A percentile compares a stretch with the other conserved stretches of the same genome.
Conservation (phyloP, 2,329 filamentous ascomycete species). For the Trichophyton equinum region DNA sequence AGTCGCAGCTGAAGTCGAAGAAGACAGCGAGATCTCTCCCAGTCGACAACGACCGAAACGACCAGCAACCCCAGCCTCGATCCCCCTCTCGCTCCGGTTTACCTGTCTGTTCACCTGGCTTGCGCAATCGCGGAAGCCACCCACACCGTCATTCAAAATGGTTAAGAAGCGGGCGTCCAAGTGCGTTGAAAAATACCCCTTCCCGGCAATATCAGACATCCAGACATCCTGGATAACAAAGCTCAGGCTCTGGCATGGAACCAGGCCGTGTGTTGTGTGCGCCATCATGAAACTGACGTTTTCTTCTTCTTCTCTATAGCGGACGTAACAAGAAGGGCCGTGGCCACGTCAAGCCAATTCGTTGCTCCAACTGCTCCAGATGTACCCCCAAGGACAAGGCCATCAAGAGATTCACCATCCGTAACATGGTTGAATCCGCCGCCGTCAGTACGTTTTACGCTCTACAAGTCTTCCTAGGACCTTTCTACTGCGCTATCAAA, state of each 20-base stretch:
- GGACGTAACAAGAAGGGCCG: conserved; percentile 99
- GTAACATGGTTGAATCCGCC: conserved; percentile 99
- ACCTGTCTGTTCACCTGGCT: background rate
- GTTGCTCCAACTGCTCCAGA: conserved; percentile 76
- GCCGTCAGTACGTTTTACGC: conserved; percentile 86
- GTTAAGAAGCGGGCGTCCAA: conserved; percentile 67
- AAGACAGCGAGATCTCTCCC: conserved; percentile 1
- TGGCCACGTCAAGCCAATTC: conserved; percentile 99
- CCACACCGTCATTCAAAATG: conserved; percentile 44
- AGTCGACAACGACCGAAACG: conserved; percentile 1
- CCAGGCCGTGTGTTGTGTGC: background rate
- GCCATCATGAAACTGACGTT: background rate
- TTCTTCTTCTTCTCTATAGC: conserved; percentile 37
- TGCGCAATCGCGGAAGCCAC: conserved; percentile 9
- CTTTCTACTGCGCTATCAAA: background rate
- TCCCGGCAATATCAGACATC: background rate
- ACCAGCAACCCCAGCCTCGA: background rate
- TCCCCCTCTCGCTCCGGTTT: conserved; percentile 6
- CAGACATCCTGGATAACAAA: background rate
- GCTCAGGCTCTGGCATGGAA: background rate
- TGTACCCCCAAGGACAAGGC: conserved; percentile 99
- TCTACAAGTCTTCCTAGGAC: background rate
- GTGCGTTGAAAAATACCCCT: conserved; percentile 37
- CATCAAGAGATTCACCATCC: conserved; percentile 99
- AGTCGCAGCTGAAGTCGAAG: background rate